These are phyloP conservation scores for Phaeosphaeria sp. DNA, from an alignment of 2,329 filamentous ascomycete genomes.

Conservation along the genomic window DNA sequence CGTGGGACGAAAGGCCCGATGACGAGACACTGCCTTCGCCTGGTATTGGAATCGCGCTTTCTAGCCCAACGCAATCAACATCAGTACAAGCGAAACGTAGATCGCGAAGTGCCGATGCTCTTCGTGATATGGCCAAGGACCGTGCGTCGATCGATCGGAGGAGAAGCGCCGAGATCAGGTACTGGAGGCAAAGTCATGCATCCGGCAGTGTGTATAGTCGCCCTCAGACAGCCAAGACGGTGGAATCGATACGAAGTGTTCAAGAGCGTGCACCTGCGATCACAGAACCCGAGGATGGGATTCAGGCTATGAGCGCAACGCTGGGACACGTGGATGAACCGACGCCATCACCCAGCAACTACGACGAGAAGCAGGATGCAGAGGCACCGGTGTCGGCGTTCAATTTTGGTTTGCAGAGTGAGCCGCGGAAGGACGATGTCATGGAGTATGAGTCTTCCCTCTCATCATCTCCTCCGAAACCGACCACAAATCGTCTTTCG, in stretches of 20 bases:
- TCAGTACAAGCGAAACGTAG: slow-evolving; percentile 37
- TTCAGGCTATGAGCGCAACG: slow-evolving; percentile 33
- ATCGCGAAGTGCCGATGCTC: slow-evolving; percentile 48
- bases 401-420: slow-evolving; percentile 46
- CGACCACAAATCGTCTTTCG: slow-evolving; percentile 27
- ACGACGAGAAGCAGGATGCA: slow-evolving; percentile 5
- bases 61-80: slow-evolving; percentile 32
- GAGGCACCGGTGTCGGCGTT: slow-evolving; percentile 40
- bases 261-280: slow-evolving; percentile 29
- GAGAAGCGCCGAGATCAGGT: slow-evolving; percentile 45
- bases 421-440: slow-evolving; percentile 27
- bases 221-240: slow-evolving; percentile 43
- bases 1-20: slow-evolving; percentile 39
- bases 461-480: slow-evolving; percentile 17
- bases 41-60: slow-evolving; percentile 46
- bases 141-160: slow-evolving; percentile 32
- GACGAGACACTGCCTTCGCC: slow-evolving; percentile 34
- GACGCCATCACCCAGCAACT: slow-evolving; percentile 11
- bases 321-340: slow-evolving; percentile 28
- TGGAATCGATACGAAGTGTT: slow-evolving; percentile 38
- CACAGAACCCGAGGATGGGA: slow-evolving; percentile 23
- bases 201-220: slow-evolving; percentile 44
- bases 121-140: slow-evolving; percentile 40
- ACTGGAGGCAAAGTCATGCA: slow-evolving; percentile 44
- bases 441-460: slow-evolving; percentile 7